Base-by-base conservation (phyloP, 148 eudicot genomes). In the Rhododendron molle region DNA sequence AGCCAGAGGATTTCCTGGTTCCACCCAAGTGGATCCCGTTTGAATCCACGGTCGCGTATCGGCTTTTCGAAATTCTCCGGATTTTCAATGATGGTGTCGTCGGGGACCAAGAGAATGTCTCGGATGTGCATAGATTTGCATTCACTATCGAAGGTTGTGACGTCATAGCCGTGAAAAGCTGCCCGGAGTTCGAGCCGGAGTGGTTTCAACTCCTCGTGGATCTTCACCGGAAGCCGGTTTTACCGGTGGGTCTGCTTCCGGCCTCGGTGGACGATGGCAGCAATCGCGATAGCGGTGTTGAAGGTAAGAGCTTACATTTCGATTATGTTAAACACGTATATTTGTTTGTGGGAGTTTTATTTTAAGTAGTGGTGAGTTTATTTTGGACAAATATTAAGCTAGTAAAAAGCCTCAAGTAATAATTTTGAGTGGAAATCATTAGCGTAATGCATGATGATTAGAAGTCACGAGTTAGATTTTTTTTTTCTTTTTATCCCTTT, bases 171-270 rank as follows among this genome's bases (percentile, higher is more conserved):
- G 28, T 89, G 12, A 89, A 88, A 13, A 89, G 90, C 78, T 89
- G 90, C 32, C 38, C 13, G 11, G 92, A 89, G 85, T 88, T 89
- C 15, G 91, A 92, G 50, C 83, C 88, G 0, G 91, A 89, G 28
- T 89, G 87, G 69, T 38, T 90, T n/a, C 71, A 86, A 26, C 82
- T 92, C 47, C 76, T 90, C 2, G 86, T 83, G 54, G 85, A 88
- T 52, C 56, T 52, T 52, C 5, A 52, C 56, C 56, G 15, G 56
- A 52, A 52, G 2, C 56, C 20, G 5, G 56, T 52, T 52, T 1
- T 52, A 52, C 56, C 56, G 0, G 56, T 52, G 56, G 76, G 40
- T 23, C 56, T 83, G 56, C 77, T 54, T 18, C 85, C 85, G 44
- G 3, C 32, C 26, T 15, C n/a, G n/a, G 30, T 23, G 18, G 58